Percentiles rank a stretch among this genome's conserved stretches.
These are phyloP conservation scores for Alternaria gansuensis DNA, from an alignment of 2,329 filamentous ascomycete species.

Conservation along the genomic window DNA sequence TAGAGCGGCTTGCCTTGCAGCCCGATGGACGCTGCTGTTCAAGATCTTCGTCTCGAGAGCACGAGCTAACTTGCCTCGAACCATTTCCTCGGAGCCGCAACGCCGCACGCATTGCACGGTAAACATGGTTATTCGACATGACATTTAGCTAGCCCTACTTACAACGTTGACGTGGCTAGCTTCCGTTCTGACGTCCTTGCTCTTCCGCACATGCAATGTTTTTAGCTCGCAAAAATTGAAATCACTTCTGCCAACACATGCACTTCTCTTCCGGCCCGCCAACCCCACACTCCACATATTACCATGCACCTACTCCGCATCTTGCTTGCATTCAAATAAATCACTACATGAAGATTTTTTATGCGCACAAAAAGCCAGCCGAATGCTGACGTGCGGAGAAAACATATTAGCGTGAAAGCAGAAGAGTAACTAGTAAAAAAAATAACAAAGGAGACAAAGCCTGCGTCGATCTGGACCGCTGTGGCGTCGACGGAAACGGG, in stretches of 20 bases:
- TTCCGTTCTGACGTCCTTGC: slow-evolving; percentile 15
- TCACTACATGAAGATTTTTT: background rate
- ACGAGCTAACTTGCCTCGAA: slow-evolving; percentile 4
- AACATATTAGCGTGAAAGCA: no score
- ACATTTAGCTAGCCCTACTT: slow-evolving; percentile 8
- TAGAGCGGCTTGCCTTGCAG: slow-evolving; percentile 7
- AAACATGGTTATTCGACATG: slow-evolving; percentile 6
- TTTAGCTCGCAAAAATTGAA: slow-evolving; percentile 5
- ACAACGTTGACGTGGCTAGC: slow-evolving; percentile 34
- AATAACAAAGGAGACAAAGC: background rate
- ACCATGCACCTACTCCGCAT: slow-evolving; percentile 5
- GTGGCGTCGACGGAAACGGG: slow-evolving; percentile 3
- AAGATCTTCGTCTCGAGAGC: slow-evolving; percentile 13
- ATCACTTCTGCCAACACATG: slow-evolving; percentile 8
- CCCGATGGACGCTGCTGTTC: slow-evolving; percentile 10
- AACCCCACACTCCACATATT: slow-evolving; percentile 7
- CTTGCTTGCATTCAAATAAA: background rate
- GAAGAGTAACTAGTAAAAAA: background rate
- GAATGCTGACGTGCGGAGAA: slow-evolving; percentile 5
- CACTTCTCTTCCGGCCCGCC: background rate
- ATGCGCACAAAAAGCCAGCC: background rate
- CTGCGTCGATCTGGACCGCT: slow-evolving; percentile 1
- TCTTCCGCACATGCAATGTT: slow-evolving; percentile 4
- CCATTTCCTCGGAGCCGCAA: slow-evolving; percentile 6
- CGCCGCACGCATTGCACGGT: slow-evolving; percentile 3